phyloP scores from a whole-genome alignment of 495 filamentous ascomycete species.

The Penicillium maclennaniae region DNA sequence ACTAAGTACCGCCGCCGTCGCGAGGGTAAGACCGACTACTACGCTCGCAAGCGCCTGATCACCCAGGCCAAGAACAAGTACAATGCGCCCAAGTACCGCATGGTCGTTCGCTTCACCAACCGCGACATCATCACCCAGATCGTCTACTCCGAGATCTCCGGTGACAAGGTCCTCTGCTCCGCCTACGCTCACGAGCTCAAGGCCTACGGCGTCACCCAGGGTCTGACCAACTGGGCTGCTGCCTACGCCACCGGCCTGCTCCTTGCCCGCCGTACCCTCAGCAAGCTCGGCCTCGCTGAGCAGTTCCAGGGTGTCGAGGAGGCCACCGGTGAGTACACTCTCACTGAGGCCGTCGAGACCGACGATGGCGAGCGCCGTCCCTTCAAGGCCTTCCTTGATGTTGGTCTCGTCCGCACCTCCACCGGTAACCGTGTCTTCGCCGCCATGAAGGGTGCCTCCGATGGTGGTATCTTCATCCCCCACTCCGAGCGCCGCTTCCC shows the following conservation, averaged over 20 bases:
- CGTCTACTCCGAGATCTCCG: slow-evolving; percentile 90
- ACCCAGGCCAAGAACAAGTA: slow-evolving; percentile 99
- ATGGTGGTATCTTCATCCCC: slow-evolving; percentile 94
- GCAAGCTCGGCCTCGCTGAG: slow-evolving; percentile 92
- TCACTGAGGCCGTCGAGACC: slow-evolving; percentile 87
- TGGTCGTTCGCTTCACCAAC: slow-evolving; percentile 99
- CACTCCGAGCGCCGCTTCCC: slow-evolving; percentile 99
- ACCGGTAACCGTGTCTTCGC: slow-evolving; percentile 98
- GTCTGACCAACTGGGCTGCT: slow-evolving; percentile 99
- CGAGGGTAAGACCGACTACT: slow-evolving; percentile 99
- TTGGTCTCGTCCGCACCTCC: slow-evolving; percentile 93
- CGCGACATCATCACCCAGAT: slow-evolving; percentile 98
- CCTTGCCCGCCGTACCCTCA: slow-evolving; percentile 90
- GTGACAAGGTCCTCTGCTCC: slow-evolving; percentile 90
- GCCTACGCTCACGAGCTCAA: slow-evolving; percentile 98
- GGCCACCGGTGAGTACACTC: slow-evolving; percentile 84
- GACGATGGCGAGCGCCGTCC: slow-evolving; percentile 83
- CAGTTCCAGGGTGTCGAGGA: slow-evolving; percentile 92
- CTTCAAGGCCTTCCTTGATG: slow-evolving; percentile 98
- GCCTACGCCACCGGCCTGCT: slow-evolving; percentile 96
- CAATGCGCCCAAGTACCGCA: slow-evolving; percentile 98
- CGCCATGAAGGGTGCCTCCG: slow-evolving; percentile 99
- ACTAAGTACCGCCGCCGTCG: slow-evolving; percentile 99
- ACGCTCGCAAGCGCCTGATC: slow-evolving; percentile 98
- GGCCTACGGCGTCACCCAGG: slow-evolving; percentile 94